Evolutionary conservation across 176 grass and related monocot genomes (phyloP), one percentile per base, ranked within the genome.

Genomic region (Aegilops bicornis): DNA sequence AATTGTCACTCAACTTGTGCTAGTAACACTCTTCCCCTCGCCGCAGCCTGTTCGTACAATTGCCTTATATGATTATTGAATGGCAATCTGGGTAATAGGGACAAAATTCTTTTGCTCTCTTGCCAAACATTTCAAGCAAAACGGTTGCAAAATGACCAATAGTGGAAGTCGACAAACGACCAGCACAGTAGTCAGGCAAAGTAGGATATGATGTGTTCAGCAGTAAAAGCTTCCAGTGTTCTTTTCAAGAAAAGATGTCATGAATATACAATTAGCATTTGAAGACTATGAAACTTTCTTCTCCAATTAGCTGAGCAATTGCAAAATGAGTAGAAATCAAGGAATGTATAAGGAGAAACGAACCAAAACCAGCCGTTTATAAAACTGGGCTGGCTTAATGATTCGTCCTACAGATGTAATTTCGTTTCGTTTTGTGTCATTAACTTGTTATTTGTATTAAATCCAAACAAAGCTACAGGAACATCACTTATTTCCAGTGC

Each of bases 401-500:
- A 66, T 65, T 66, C 48, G 3, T 66, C 59, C 31, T 40, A n/a
- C 39, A 16, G 16, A 79, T 45, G 82, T 27, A 27, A 27, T 27
- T 27, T 27, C 27, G 60, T 50, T 85, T 19, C 12, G 36, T 24
- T 29, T 56, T 69, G 74, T 59, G 63, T 29, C 13, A 70, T 31
- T 19, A 27, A 76, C 15, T 31, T 76, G 1, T 47, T 54, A 39
- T 77, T 33, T 47, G 65, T 2, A 80, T 43, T 22, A 75, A 30
- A 81, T 65, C 9, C 69, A 81, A 52, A 10, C 29, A 87, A 80
- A 75, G 22, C 4, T 56, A 59, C 27, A 63, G 29, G 54, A 74
- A 60, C 27, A 73, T 52, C 40, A 25, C n/a, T 7, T 54, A 75
- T 73, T 77, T 67, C 22, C 50, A 76, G 16, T 30, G 13, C 23